Evolutionary conservation across 192 early-diverging fungal genomes (phyloP).

Genomic region (Entophlyctis luteolus): DNA sequence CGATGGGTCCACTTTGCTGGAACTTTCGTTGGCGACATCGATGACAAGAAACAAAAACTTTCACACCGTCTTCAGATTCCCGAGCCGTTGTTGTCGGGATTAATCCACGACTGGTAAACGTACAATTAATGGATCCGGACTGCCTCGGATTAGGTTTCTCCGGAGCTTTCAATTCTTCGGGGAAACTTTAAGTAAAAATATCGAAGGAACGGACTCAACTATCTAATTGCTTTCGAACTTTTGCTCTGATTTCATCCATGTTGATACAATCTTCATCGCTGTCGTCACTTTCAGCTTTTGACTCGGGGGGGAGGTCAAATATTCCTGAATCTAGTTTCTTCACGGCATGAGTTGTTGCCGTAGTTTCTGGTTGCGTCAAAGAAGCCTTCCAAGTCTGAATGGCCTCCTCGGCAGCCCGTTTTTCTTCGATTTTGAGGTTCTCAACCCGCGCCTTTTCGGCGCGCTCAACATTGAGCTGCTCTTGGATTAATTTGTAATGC

Average conservation of each 20-base stretch:
- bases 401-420: slow-evolving; percentile 31
- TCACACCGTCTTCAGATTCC: slow-evolving; percentile 52
- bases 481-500: slow-evolving; percentile 38
- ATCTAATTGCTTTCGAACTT: slow-evolving; percentile 37
- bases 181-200: slow-evolving; percentile 10
- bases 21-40: neutral
- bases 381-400: neutral
- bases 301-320: slow-evolving; percentile 23
- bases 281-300: slow-evolving; percentile 10
- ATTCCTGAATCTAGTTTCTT: slow-evolving; percentile 28
- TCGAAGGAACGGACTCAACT: slow-evolving; percentile 5
- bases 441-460: slow-evolving; percentile 36
- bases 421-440: slow-evolving; percentile 35
- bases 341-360: slow-evolving; percentile 22
- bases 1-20: slow-evolving; percentile 45
- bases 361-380: neutral
- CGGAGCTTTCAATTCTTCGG: slow-evolving; percentile 10
- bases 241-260: slow-evolving; percentile 43
- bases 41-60: neutral
- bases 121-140: slow-evolving; percentile 28
- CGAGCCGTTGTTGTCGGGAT: slow-evolving; percentile 48
- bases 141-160: slow-evolving; percentile 19
- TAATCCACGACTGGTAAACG: slow-evolving; percentile 42
- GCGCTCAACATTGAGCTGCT: slow-evolving; percentile 51
- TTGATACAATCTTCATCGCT: slow-evolving; percentile 44